A percentile compares a stretch with the other conserved stretches of the same genome.
These are phyloP conservation scores for Proliferodiscus dingleyae DNA, from an alignment of 2,329 filamentous ascomycete species.

Conservation along the genomic window DNA sequence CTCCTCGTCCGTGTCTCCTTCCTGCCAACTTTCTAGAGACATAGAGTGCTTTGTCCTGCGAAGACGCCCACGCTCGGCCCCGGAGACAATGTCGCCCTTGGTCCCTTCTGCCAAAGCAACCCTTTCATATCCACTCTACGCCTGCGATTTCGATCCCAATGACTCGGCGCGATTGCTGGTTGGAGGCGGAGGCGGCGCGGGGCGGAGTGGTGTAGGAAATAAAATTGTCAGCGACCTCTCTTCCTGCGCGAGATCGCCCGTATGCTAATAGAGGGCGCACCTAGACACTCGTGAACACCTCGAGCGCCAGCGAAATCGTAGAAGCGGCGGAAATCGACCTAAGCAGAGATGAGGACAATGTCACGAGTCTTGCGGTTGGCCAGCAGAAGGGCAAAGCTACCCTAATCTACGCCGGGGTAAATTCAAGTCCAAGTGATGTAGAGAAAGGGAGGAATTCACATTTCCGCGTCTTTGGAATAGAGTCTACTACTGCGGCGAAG, in stretches of 20 bases:
- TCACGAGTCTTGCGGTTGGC: slow-evolving; percentile 74
- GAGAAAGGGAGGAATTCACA: slow-evolving; percentile 77
- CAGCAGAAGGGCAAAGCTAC: slow-evolving; percentile 51
- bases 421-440: slow-evolving; percentile 69
- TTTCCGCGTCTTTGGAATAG: slow-evolving; percentile 69
- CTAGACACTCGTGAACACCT: slow-evolving; percentile 31
- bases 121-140: slow-evolving; percentile 79
- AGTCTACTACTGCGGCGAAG: slow-evolving; percentile 17
- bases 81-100: slow-evolving; percentile 26
- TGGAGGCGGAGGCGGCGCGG: slow-evolving; percentile 81
- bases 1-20: too few species aligned
- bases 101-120: slow-evolving; percentile 34
- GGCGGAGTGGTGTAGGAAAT: slow-evolving; percentile 77
- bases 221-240: slow-evolving; percentile 62
- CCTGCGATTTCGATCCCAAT: slow-evolving; percentile 80
- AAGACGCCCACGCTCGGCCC: not conserved
- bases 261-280: slow-evolving; percentile 3
- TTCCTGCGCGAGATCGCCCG: not conserved
- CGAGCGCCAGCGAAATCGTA: slow-evolving; percentile 41
- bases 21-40: too few species aligned
- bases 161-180: slow-evolving; percentile 73
- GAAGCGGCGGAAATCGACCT: slow-evolving; percentile 69
- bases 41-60: not conserved
- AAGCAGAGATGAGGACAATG: slow-evolving; percentile 80
- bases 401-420: slow-evolving; percentile 71